A percentile compares a stretch with the other conserved stretches of the same genome.
Evolutionary conservation across 1,139 yeast genomes (phyloP).

Genomic region (Pichia sp.): DNA sequence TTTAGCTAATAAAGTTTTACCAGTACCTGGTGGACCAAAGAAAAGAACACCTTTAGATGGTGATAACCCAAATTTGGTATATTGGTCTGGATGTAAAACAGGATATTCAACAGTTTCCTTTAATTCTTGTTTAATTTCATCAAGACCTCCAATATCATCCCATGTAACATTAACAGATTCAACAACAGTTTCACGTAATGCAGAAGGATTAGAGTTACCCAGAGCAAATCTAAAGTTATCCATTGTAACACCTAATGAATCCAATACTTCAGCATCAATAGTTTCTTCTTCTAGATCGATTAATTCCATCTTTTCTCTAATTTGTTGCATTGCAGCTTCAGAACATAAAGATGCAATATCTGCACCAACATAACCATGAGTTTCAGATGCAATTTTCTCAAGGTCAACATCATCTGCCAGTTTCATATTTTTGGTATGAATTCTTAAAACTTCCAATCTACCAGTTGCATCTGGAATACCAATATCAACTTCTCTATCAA

Average conservation of each 20-base stretch:
- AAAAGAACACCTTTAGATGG: constrained; percentile 97
- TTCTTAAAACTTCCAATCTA: constrained; percentile 89
- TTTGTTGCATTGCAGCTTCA: constrained; percentile 98
- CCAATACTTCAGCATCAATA: constrained; percentile 94
- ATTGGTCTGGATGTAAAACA: constrained; percentile 96
- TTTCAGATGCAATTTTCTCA: constrained; percentile 83
- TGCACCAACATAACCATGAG: constrained; percentile 99
- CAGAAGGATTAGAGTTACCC: constrained; percentile 97
- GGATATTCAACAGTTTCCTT: constrained; percentile 99
- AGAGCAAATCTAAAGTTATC: constrained; percentile 97
- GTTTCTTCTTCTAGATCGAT: constrained; percentile 97
- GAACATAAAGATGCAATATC: constrained; percentile 91
- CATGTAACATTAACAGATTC: constrained; percentile 97
- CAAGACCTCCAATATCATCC: constrained; percentile 97
- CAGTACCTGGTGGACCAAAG: constrained; percentile 99
- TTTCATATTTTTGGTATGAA: constrained; percentile 96
- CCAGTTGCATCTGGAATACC: constrained; percentile 99
- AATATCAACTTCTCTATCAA: constrained; percentile 97
- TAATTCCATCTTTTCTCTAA: constrained; percentile 98
- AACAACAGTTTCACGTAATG: constrained; percentile 97
- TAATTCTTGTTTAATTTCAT: constrained; percentile 89
- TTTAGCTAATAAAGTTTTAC: constrained; percentile 94
- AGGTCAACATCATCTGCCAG: constrained; percentile 90
- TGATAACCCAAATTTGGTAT: constrained; percentile 93
- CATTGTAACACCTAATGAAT: constrained; percentile 96